phyloP scores from a whole-genome alignment of 83 land plant species.

The Isoetes engelmannii region DNA sequence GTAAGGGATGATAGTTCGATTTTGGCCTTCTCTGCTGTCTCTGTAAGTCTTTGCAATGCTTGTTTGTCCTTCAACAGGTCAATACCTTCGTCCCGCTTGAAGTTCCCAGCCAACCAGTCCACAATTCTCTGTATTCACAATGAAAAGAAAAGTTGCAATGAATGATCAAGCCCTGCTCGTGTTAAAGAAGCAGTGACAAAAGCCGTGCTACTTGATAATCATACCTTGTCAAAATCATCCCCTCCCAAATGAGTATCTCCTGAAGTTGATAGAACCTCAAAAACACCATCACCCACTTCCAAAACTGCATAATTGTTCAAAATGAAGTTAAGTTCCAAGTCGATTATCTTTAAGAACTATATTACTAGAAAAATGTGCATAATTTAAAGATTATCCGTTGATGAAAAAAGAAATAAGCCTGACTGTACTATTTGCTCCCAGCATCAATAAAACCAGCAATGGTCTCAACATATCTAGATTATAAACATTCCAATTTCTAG shows the following conservation, averaged over 20 bases:
- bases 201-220: not conserved
- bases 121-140: slow-evolving; percentile 24
- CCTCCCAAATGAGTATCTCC: slow-evolving; percentile 37
- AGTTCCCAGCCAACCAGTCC: slow-evolving; percentile 27
- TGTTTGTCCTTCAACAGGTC: slow-evolving; percentile 35
- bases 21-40: slow-evolving; percentile 38
- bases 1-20: slow-evolving; percentile 27
- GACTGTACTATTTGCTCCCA: too few species aligned
- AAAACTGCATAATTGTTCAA: slow-evolving; percentile 13
- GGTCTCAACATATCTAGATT: too few species aligned
- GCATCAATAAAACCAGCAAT: too few species aligned
- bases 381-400: too few species aligned
- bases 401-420: too few species aligned
- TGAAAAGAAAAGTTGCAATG: not conserved
- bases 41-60: slow-evolving; percentile 36
- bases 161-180: not conserved
- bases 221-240: slow-evolving; percentile 38
- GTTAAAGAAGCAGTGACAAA: not conserved
- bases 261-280: slow-evolving; percentile 30
- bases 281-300: slow-evolving; percentile 39
- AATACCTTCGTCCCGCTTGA: slow-evolving; percentile 32
- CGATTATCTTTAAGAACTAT: not conserved
- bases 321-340: not conserved
- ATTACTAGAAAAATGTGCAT: too few species aligned
- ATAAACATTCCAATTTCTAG: not conserved